Base-by-base conservation (phyloP, 1,284 basidiomycete genomes). In the Marasmius fiardii region DNA sequence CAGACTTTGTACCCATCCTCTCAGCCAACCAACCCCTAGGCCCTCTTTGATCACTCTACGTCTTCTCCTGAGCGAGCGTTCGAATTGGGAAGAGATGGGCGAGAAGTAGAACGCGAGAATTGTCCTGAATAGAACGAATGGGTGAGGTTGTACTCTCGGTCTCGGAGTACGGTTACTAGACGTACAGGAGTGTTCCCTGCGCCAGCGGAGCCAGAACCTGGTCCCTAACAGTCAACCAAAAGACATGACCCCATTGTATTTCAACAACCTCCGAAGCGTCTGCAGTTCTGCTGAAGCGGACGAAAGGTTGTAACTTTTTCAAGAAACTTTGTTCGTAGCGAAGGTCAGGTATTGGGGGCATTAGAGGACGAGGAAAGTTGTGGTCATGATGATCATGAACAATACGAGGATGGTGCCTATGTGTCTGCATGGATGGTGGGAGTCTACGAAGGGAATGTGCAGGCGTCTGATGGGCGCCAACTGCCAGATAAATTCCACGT, bases 251-350 rank as follows among this genome's bases (percentile, higher is more conserved):
- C 87, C 87, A 90, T 51, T 85, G 74, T 14, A 87, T 71, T 8
- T 68, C 68, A 24, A 82, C 71, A 28, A 79, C 66, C 51, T 74
- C 72, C 63, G 73, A 69, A 33, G 63, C 26, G 50, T 37, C 44
- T 44, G 55, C 35, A 34, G 51, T 34, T 28, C 51, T 67, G 54
- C 68, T 69, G 51, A 83, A 64, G 47, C 76, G 73, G 48, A 87
- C 70, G 61, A 78, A 83, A n/a, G 73, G 74, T 34, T 72, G 74
- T 58, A 88, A 75, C 61, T 82, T 84, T 58, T 76, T 77, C 56
- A 88, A 61, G 65, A 86, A 90, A 54, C 80, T 83, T 54, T 81
- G 77, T 64, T 90, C 88, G 70, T 88, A 89, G 18, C 88, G 85
- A 44, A 90, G 70, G 65, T 90, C 88, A 28, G 87, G 86, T 51